Percentiles rank a stretch among this genome's conserved stretches.
Conservation (phyloP, 768 basidiomycete species). For the Hygrophorus russula region DNA sequence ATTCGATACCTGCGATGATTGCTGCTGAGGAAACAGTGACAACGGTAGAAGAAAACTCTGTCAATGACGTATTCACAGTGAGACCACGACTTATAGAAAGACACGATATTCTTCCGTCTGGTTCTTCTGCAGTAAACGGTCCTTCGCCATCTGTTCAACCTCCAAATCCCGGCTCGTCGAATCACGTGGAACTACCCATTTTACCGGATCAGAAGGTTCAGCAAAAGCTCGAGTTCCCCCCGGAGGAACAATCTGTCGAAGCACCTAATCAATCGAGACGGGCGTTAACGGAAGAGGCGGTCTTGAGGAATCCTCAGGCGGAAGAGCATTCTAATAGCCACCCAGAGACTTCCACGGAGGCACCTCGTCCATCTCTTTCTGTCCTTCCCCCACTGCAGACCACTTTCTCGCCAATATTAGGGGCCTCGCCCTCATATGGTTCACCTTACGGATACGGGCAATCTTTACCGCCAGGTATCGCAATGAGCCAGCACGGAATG, state of each 20-base stretch:
- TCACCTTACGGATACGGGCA: slow-evolving; percentile 55
- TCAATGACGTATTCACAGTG: slow-evolving; percentile 52
- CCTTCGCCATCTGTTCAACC: slow-evolving; percentile 8
- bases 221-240: slow-evolving; percentile 29
- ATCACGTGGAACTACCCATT: slow-evolving; percentile 7
- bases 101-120: slow-evolving; percentile 20
- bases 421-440: slow-evolving; percentile 48
- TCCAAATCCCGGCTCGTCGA: slow-evolving; percentile 11
- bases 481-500: slow-evolving; percentile 62
- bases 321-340: slow-evolving; percentile 14
- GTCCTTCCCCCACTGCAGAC: slow-evolving; percentile 31
- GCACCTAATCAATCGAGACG: slow-evolving; percentile 16
- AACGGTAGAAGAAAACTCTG: slow-evolving; percentile 24
- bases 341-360: slow-evolving; percentile 3
- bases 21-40: slow-evolving; percentile 11
- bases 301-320: slow-evolving; percentile 23
- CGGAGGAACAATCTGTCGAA: slow-evolving; percentile 23
- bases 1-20: background rate
- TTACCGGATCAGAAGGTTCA: slow-evolving; percentile 21
- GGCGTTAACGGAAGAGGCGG: slow-evolving; percentile 37
- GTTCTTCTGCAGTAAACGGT: slow-evolving; percentile 7
- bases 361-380: slow-evolving; percentile 13
- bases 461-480: slow-evolving; percentile 65
- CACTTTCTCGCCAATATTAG: slow-evolving; percentile 30
- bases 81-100: slow-evolving; percentile 34